phyloP scores from a whole-genome alignment of 163 green algal genomes.

The Scenedesmus sp. region DNA sequence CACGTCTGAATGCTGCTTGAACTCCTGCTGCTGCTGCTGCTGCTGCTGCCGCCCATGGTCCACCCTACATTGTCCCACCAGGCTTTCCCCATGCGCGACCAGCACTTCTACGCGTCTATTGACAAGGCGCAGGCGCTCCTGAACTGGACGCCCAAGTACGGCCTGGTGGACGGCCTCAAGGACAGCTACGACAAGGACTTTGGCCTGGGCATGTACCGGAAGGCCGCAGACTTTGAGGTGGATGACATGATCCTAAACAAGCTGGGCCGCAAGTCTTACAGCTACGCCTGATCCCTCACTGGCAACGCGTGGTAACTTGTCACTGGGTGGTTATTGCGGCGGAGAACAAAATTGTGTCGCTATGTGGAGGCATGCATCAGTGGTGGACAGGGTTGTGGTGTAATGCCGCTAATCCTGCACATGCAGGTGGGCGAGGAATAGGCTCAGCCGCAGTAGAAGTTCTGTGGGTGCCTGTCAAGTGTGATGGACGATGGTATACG shows the following conservation, averaged over 20 bases:
- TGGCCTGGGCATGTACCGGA: slow-evolving; percentile 91
- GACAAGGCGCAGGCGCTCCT: slow-evolving; percentile 90
- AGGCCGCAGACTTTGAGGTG: slow-evolving; percentile 91
- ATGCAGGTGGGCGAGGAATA: background rate
- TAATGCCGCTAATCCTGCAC: too few relatives aligned
- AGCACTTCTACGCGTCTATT: slow-evolving; percentile 97
- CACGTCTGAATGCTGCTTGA: too few relatives aligned
- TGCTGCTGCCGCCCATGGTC: too few relatives aligned
- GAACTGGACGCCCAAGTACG: slow-evolving; percentile 93
- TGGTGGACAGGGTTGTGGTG: too few relatives aligned
- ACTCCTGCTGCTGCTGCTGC: too few relatives aligned
- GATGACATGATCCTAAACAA: slow-evolving; percentile 94
- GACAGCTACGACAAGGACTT: slow-evolving; percentile 97
- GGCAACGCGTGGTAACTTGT: background rate
- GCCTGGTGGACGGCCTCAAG: slow-evolving; percentile 90
- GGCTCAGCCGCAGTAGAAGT: background rate
- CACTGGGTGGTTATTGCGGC: background rate
- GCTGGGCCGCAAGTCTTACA: slow-evolving; percentile 23
- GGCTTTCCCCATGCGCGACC: slow-evolving; percentile 96
- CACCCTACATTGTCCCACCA: slow-evolving; percentile 53
- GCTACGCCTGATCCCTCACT: background rate
- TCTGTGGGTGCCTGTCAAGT: background rate
- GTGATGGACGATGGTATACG: too few relatives aligned
- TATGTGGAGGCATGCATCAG: too few relatives aligned
- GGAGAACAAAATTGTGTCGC: background rate